A percentile compares a stretch with the other conserved stretches of the same genome.
Evolutionary conservation across 2,329 filamentous ascomycete species (phyloP).

Genomic region (Talaromyces rugulosus): DNA sequence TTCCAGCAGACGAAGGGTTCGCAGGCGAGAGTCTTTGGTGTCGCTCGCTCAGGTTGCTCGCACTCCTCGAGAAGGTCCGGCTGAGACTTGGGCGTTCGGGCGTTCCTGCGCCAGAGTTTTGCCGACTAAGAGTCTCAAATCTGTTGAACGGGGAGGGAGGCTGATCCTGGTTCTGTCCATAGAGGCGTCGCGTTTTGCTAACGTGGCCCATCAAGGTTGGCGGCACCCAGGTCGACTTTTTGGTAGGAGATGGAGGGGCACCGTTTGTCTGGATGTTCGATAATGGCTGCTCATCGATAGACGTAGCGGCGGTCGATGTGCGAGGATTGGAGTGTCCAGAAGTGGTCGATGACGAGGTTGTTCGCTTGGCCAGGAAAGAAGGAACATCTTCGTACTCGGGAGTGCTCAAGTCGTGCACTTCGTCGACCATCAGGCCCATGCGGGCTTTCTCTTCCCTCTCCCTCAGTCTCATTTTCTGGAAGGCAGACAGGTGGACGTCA

Average conservation of each 20-base stretch:
- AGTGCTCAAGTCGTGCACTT: slow-evolving; percentile 34
- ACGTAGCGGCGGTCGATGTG: slow-evolving; percentile 83
- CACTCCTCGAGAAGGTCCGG: slow-evolving; percentile 52
- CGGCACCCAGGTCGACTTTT: slow-evolving; percentile 26
- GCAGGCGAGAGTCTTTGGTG: slow-evolving; percentile 32
- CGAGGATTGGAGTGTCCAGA: slow-evolving; percentile 66
- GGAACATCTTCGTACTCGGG: slow-evolving; percentile 45
- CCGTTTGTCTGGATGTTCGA: slow-evolving; percentile 16
- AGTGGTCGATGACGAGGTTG: slow-evolving; percentile 78
- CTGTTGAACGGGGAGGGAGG: slow-evolving; percentile 72
- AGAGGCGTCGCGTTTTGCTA: slow-evolving; percentile 70
- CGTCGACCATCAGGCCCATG: slow-evolving; percentile 35
- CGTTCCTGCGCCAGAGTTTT: slow-evolving; percentile 56
- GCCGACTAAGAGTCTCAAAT: slow-evolving; percentile 71
- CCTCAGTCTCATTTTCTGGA: slow-evolving; percentile 65
- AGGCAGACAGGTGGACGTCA: slow-evolving; percentile 77
- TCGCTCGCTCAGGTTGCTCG: slow-evolving; percentile 60
- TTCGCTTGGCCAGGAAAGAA: slow-evolving; percentile 69
- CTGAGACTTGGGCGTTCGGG: slow-evolving; percentile 44
- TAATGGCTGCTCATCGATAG: slow-evolving; percentile 69
- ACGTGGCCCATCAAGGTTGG: slow-evolving; percentile 58
- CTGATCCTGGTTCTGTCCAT: slow-evolving; percentile 80
- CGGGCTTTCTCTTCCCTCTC: slow-evolving; percentile 47
- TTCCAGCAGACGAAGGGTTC: slow-evolving; percentile 22
- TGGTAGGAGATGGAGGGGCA: slow-evolving; percentile 19